These are phyloP conservation scores for Canavalia gladiata DNA, from an alignment of 306 rosid genomes.

Conservation along the genomic window DNA sequence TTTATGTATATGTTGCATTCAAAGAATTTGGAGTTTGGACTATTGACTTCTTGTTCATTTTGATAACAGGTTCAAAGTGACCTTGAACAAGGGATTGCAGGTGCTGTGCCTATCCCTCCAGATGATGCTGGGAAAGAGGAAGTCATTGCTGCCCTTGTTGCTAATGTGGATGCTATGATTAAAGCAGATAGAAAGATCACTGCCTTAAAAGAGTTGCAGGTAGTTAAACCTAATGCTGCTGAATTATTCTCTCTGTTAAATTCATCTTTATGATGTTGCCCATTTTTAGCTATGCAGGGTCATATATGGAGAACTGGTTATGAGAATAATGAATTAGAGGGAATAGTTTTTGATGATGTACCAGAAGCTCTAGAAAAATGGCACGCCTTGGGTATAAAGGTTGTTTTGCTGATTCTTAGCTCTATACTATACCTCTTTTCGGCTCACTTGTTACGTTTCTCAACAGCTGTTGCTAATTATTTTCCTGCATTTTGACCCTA, in stretches of 20 bases:
- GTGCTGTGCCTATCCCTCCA: constrained; percentile 85
- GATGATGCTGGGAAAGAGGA: constrained; percentile 81
- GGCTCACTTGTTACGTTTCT: constrained; percentile 33
- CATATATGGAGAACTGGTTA: constrained; percentile 95
- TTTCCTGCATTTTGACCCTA: constrained; percentile 38
- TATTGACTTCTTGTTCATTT: constrained; percentile 33
- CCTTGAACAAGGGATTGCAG: constrained; percentile 75
- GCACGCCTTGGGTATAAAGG: constrained; percentile 87
- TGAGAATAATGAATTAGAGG: constrained; percentile 84
- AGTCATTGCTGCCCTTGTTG: constrained; percentile 82
- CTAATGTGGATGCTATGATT: constrained; percentile 90
- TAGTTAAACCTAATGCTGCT: constrained; percentile 46
- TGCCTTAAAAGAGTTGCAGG: constrained; percentile 96
- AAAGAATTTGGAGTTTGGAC: background rate
- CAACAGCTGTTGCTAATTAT: background rate
- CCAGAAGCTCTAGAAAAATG: constrained; percentile 92
- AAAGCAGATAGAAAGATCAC: constrained; percentile 95
- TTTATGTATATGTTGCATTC: constrained; percentile 20
- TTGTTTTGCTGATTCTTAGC: constrained; percentile 44
- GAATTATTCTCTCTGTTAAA: constrained; percentile 23
- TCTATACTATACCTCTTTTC: constrained; percentile 24
- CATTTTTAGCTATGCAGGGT: constrained; percentile 70
- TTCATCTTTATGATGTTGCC: constrained; percentile 41
- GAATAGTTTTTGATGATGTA: constrained; percentile 87
- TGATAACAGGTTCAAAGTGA: constrained; percentile 81